Base-by-base conservation (phyloP, 495 filamentous ascomycete genomes). In the Tuber calosporum region DNA sequence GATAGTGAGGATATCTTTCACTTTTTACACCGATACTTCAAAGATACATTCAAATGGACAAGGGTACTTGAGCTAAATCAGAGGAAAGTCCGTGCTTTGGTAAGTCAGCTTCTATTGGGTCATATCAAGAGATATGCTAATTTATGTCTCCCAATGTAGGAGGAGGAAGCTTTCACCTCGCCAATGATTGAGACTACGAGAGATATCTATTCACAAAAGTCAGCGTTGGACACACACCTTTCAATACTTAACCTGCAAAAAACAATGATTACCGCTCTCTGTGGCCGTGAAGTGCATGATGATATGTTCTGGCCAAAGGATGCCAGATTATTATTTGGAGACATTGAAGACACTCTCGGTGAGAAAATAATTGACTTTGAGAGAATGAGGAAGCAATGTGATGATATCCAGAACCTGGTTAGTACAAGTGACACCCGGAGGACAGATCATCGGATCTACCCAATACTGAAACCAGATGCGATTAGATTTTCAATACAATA, bases 371-470 rank as follows among this genome's bases (percentile, higher is more conserved):
- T 77, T 22, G 76, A 77, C 17, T 70, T 77, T 43, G 76, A 77
- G 34, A 76, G 76, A 26, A 77, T 77, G 74, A 73, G 42, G 53
- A 77, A 77, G 34, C 76, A 77, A 62, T 77, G 76, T 15, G 76
- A 77, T 62, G 76, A 77, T 77, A 77, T 77, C 45, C 74, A 77
- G 39, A 77, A 76, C 67, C 40, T 77, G 37, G 76, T 73, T 58
- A 66, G 53, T 68, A 13, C 30, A 40, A 42, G 9, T n/a, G 39
- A 72, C 38, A 34, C 69, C 42, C 45, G 15, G 66, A 22, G 22
- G 22, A 48, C 36, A 37, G 22, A 38, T 39, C 26, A 66, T 38
- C 7, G 22, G 30, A 30, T 26, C 68, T 36, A 43, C 37, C 70
- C 70, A 69, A 77, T 43, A 45, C 69, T 30, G 13, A 58, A 20